A percentile compares a stretch with the other conserved stretches of the same genome.
Evolutionary conservation across 257 asterid genomes (phyloP).

Genomic region (Scutellaria barbata): DNA sequence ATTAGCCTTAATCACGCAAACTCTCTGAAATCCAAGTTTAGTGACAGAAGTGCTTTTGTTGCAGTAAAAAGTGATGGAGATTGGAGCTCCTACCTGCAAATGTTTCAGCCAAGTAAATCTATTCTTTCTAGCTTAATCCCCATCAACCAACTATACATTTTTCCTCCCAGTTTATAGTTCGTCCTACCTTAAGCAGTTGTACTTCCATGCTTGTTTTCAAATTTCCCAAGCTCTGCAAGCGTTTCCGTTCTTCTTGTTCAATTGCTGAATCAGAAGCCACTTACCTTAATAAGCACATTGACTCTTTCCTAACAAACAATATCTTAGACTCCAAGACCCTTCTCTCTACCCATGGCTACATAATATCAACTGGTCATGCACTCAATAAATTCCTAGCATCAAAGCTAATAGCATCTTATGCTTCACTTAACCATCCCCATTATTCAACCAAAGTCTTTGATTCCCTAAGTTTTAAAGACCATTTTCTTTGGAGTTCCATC

Average conservation of each 20-base stretch:
- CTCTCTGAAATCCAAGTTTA: neutral
- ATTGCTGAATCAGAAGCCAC: slow-evolving; percentile 30
- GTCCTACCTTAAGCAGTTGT: slow-evolving; percentile 9
- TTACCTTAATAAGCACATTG: slow-evolving; percentile 44
- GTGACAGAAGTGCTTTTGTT: slow-evolving; percentile 9
- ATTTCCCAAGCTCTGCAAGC: slow-evolving; percentile 39
- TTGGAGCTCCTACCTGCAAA: neutral
- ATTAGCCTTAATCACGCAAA: neutral
- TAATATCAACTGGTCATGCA: slow-evolving; percentile 56
- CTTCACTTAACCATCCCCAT: slow-evolving; percentile 51
- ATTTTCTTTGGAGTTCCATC: slow-evolving; percentile 76
- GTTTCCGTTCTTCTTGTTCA: slow-evolving; percentile 43
- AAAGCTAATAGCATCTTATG: slow-evolving; percentile 70
- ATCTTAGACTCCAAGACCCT: slow-evolving; percentile 40
- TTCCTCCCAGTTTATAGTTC: slow-evolving; percentile 11
- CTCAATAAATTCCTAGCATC: slow-evolving; percentile 64
- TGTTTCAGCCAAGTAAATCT: neutral
- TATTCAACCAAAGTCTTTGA: slow-evolving; percentile 57
- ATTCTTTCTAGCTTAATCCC: neutral
- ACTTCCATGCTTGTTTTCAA: slow-evolving; percentile 45
- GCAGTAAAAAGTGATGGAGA: neutral
- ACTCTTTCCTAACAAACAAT: slow-evolving; percentile 49
- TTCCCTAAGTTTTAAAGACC: slow-evolving; percentile 50
- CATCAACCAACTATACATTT: neutral
- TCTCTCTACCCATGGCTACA: slow-evolving; percentile 54